Percentiles rank a stretch among this genome's conserved stretches.
Evolutionary conservation across 192 early-diverging fungal species (phyloP).

Genomic region (Irineochytrium annulatum): DNA sequence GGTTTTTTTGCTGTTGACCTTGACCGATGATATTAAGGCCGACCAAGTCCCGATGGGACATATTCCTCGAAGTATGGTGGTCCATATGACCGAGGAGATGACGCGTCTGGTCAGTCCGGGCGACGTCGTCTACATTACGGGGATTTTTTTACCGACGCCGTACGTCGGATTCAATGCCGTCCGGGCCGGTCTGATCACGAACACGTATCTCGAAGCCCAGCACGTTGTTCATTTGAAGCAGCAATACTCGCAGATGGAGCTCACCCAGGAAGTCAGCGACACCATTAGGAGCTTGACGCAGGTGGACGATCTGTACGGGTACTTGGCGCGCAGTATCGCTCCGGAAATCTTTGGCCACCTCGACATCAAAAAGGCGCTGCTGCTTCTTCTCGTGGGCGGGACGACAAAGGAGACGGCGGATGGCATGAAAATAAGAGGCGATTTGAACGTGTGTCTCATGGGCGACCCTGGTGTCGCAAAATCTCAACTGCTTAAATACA

Average conservation of each 20-base stretch:
- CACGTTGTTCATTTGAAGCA: conserved; percentile 84
- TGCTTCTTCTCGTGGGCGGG: conserved; percentile 87
- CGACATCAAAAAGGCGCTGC: conserved; percentile 63
- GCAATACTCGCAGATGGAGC: conserved; percentile 80
- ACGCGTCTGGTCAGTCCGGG: conserved; percentile 82
- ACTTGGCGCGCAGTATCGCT: conserved; percentile 79
- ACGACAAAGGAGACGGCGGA: conserved; percentile 78
- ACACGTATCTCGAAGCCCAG: conserved; percentile 91
- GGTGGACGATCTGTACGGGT: conserved; percentile 69
- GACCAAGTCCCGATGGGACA: conserved; percentile 99
- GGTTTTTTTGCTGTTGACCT: background rate
- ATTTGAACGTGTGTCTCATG: conserved; percentile 96
- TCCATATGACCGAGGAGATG: conserved; percentile 77
- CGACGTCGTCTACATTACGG: conserved; percentile 77
- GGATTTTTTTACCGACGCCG: conserved; percentile 88
- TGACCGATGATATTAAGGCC: conserved; percentile 45
- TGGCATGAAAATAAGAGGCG: conserved; percentile 94
- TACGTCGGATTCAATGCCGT: conserved; percentile 89
- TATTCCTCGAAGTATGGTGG: conserved; percentile 94
- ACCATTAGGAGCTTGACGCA: conserved; percentile 15
- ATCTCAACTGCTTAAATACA: conserved; percentile 93
- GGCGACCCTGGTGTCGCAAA: conserved; percentile 99
- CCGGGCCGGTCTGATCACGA: conserved; percentile 85
- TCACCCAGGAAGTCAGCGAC: conserved; percentile 26
- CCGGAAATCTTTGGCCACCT: conserved; percentile 68